Evolutionary conservation across 176 grass and related monocot genomes (phyloP).

Genomic region (Typha latifolia): DNA sequence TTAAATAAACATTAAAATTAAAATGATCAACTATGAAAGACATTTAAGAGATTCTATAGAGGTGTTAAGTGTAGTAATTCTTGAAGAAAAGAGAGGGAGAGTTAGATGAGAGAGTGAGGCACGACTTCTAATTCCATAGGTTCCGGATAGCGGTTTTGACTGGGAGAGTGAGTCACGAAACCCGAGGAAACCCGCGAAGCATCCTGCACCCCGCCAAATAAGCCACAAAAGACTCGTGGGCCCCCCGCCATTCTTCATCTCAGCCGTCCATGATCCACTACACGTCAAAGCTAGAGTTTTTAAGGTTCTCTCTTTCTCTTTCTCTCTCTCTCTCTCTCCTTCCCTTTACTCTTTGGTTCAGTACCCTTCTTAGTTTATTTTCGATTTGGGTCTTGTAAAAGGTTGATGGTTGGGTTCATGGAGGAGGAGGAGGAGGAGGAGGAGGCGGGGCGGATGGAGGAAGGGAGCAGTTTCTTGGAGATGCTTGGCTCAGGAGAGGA

Average conservation of each 20-base stretch:
- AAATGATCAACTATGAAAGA: too few relatives aligned
- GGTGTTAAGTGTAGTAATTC: background rate
- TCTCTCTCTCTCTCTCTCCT: background rate
- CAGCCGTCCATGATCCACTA: background rate
- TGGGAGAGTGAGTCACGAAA: too few relatives aligned
- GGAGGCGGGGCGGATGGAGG: conserved; percentile 27
- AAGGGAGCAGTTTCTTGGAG: conserved; percentile 30
- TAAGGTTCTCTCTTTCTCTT: too few relatives aligned
- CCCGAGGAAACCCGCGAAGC: background rate
- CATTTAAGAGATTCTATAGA: too few relatives aligned
- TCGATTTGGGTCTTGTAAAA: background rate
- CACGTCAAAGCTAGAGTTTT: background rate
- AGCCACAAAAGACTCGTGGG: background rate
- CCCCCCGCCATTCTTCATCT: background rate
- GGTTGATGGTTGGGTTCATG: background rate
- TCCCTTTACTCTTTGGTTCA: background rate
- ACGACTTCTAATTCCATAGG: background rate
- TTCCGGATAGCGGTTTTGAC: background rate
- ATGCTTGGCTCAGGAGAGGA: conserved; percentile 25
- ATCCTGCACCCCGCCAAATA: background rate
- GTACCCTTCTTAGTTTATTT: background rate
- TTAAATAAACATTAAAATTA: too few relatives aligned
- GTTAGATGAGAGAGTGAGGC: background rate
- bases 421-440: conserved; percentile 50
- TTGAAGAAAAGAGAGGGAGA: background rate